A percentile compares a stretch with the other conserved stretches of the same genome.
phyloP scores from a whole-genome alignment of 2,329 filamentous ascomycete species.

The Alternaria solani region DNA sequence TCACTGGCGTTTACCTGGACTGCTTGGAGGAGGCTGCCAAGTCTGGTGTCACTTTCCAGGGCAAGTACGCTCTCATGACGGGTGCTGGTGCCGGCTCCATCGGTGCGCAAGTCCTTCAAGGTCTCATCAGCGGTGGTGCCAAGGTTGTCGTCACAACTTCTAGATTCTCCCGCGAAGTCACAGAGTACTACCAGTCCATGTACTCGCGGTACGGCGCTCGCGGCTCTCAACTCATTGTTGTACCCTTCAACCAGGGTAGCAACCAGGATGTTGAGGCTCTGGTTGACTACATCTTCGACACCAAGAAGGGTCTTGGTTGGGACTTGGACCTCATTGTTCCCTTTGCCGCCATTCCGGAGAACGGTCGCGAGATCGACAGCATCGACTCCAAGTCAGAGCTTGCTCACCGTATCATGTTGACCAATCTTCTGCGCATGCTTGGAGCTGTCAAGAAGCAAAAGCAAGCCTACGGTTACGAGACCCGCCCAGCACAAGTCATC shows the following conservation, averaged over 20 bases:
- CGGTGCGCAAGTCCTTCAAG: conserved; percentile 94
- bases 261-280: conserved; percentile 97
- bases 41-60: conserved; percentile 87
- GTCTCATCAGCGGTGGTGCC: conserved; percentile 93
- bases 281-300: conserved; percentile 94
- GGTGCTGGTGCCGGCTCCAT: conserved; percentile 98
- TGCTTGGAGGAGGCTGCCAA: conserved; percentile 89
- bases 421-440: conserved; percentile 90
- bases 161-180: conserved; percentile 95
- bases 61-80: conserved; percentile 97
- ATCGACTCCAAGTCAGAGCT: conserved; percentile 98
- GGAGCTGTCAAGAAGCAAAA: conserved; percentile 93
- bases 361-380: conserved; percentile 94
- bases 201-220: conserved; percentile 93
- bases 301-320: conserved; percentile 97
- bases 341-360: conserved; percentile 97
- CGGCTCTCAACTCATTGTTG: conserved; percentile 95
- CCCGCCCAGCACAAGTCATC: conserved; percentile 94
- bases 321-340: conserved; percentile 96
- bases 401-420: conserved; percentile 98
- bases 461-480: conserved; percentile 85
- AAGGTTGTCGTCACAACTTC: conserved; percentile 97
- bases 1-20: conserved; percentile 91
- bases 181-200: conserved; percentile 99
- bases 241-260: conserved; percentile 98